Evolutionary conservation across 345 rosid genomes (phyloP).

Genomic region (Moricandia moricandioides): DNA sequence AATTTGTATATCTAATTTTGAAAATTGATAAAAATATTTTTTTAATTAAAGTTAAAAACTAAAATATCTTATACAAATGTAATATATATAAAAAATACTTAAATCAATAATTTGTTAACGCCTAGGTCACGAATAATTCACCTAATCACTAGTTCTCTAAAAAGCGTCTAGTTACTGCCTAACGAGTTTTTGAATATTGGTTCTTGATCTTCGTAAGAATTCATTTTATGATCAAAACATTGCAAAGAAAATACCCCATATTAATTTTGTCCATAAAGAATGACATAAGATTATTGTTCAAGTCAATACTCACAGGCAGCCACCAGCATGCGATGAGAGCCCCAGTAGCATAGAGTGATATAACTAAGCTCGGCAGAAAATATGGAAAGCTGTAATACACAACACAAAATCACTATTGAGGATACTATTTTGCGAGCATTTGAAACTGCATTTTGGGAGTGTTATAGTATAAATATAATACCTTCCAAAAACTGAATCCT

Average conservation of each 20-base stretch:
- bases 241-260: not conserved
- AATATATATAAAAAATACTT: too few species aligned
- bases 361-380: slow-evolving; percentile 67
- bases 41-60: too few species aligned
- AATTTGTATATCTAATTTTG: too few species aligned
- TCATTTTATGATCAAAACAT: slow-evolving; percentile 13
- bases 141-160: not conserved
- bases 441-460: not conserved
- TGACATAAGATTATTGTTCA: not conserved
- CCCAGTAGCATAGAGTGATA: slow-evolving; percentile 55
- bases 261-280: not conserved
- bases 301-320: slow-evolving; percentile 58
- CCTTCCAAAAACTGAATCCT: slow-evolving; percentile 65
- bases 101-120: not conserved
- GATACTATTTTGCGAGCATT: not conserved
- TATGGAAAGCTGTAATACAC: slow-evolving; percentile 65
- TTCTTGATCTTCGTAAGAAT: not conserved
- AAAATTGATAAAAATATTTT: too few species aligned
- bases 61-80: too few species aligned
- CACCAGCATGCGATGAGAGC: slow-evolving; percentile 45
- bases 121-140: not conserved
- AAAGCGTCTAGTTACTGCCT: not conserved
- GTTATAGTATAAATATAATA: slow-evolving; percentile 12
- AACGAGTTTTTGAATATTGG: not conserved
- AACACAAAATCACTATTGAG: not conserved